A percentile compares a stretch with the other conserved stretches of the same genome.
phyloP scores from a whole-genome alignment of 1,284 basidiomycete genomes.

The Pseudozyma hubeiensis region DNA sequence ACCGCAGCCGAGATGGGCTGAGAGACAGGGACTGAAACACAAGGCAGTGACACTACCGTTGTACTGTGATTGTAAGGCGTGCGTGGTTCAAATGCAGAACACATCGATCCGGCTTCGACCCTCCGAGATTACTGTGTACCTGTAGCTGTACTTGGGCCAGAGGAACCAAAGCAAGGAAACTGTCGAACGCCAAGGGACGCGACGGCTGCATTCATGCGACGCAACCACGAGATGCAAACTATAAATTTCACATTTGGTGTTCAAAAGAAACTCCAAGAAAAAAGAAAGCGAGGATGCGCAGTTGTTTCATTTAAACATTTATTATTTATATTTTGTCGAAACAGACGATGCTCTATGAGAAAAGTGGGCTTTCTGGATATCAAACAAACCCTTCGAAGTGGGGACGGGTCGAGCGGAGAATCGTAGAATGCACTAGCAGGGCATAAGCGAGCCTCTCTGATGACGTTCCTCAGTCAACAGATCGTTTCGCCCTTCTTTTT shows the following conservation, averaged over 20 bases:
- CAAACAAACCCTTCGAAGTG: slow-evolving; percentile 3
- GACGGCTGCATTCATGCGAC: slow-evolving; percentile 7
- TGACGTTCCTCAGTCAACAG: slow-evolving; percentile 7
- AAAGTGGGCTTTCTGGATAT: no score
- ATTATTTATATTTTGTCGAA: no score
- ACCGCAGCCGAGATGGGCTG: no score
- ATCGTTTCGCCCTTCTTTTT: neutral
- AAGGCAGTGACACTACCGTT: no score
- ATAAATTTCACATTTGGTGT: neutral
- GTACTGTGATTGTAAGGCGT: no score
- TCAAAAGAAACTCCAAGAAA: neutral
- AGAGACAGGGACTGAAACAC: no score
- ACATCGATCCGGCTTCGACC: no score
- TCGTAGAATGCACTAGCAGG: slow-evolving; percentile 1
- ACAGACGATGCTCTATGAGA: neutral
- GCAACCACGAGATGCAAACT: slow-evolving; percentile 1
- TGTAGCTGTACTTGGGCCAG: neutral
- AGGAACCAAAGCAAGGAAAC: neutral
- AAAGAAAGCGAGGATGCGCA: no score
- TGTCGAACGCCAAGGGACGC: slow-evolving; percentile 5
- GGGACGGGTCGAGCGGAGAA: slow-evolving; percentile 18
- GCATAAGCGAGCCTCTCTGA: slow-evolving; percentile 9
- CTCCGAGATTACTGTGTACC: no score
- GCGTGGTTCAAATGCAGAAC: no score
- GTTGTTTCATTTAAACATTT: no score